These are phyloP conservation scores for Rhizopogon rudus DNA, from an alignment of 768 basidiomycete species.

Conservation along the genomic window DNA sequence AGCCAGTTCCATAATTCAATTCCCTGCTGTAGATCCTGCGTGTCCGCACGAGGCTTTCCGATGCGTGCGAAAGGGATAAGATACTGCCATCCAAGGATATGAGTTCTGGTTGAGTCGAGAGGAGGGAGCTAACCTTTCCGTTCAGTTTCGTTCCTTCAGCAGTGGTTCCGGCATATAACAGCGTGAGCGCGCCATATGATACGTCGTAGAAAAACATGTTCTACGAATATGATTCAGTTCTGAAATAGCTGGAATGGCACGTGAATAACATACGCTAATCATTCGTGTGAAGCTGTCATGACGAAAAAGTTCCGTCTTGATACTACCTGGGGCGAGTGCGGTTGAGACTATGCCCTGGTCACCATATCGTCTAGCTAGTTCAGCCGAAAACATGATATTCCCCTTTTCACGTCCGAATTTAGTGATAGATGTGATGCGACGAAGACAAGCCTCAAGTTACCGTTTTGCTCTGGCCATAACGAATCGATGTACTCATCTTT, in stretches of 20 bases:
- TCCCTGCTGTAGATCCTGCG: conserved; percentile 26
- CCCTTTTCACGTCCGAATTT: conserved; percentile 26
- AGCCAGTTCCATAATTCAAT: conserved; percentile 26
- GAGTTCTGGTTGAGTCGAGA: background rate
- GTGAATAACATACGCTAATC: conserved; percentile 1
- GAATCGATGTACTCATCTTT: conserved; percentile 7
- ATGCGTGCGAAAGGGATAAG: conserved; percentile 39
- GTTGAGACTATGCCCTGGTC: conserved; percentile 41
- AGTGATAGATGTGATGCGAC: background rate
- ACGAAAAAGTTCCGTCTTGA: conserved; percentile 3
- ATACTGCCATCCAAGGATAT: conserved; percentile 21
- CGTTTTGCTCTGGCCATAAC: background rate
- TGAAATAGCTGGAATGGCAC: too few relatives aligned
- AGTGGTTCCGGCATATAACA: too few relatives aligned
- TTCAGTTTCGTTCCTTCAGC: too few relatives aligned
- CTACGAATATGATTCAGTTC: conserved; percentile 1
- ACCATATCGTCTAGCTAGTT: background rate
- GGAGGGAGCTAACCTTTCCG: conserved; percentile 5
- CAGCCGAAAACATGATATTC: conserved; percentile 21
- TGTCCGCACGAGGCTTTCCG: conserved; percentile 14
- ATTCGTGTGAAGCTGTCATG: background rate
- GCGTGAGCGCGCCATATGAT: too few relatives aligned
- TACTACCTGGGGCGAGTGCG: conserved; percentile 31
- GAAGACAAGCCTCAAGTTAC: background rate
- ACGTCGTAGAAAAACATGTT: conserved; percentile 15